Percentiles rank a stretch among this genome's conserved stretches.
Conservation (phyloP, 1,284 basidiomycete genomes). For the Sanghuangporus baumii region DNA sequence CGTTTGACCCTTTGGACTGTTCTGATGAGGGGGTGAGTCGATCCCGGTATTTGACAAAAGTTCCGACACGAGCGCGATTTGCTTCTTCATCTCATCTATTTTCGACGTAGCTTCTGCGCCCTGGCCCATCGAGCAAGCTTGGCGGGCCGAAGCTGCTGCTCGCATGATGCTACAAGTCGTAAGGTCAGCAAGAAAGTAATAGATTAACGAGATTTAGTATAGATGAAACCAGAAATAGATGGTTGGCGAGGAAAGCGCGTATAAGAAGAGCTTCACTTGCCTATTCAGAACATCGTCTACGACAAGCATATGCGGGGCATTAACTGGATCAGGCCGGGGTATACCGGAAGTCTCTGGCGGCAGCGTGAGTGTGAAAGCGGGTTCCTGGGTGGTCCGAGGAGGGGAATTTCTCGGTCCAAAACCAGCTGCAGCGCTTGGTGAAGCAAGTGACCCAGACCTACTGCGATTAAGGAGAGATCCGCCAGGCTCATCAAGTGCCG, state of each 20-base stretch:
- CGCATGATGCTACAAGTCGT: slow-evolving; percentile 37
- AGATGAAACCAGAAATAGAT: background rate
- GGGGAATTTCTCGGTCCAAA: slow-evolving; percentile 28
- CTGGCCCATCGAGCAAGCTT: slow-evolving; percentile 43
- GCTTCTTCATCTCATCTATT: slow-evolving; percentile 43
- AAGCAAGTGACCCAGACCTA: slow-evolving; percentile 33
- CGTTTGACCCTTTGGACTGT: slow-evolving; percentile 1
- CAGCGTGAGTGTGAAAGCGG: slow-evolving; percentile 21
- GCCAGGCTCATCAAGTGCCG: slow-evolving; percentile 34
- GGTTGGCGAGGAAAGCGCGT: background rate
- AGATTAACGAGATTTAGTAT: slow-evolving; percentile 2
- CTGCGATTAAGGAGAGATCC: slow-evolving; percentile 27
- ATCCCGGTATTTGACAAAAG: slow-evolving; percentile 43
- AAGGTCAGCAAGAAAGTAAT: slow-evolving; percentile 12
- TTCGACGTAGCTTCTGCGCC: slow-evolving; percentile 38
- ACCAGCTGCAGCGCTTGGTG: slow-evolving; percentile 28
- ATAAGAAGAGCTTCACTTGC: slow-evolving; percentile 26
- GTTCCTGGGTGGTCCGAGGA: slow-evolving; percentile 27
- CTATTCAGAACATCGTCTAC: slow-evolving; percentile 36
- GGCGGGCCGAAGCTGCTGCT: slow-evolving; percentile 41
- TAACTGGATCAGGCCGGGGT: slow-evolving; percentile 17
- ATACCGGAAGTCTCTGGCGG: slow-evolving; percentile 27
- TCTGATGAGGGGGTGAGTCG: slow-evolving; percentile 25
- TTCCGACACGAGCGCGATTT: slow-evolving; percentile 41
- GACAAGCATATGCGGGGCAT: slow-evolving; percentile 32